phyloP scores from a whole-genome alignment of 306 rosid genomes.

The Senna siamea region DNA sequence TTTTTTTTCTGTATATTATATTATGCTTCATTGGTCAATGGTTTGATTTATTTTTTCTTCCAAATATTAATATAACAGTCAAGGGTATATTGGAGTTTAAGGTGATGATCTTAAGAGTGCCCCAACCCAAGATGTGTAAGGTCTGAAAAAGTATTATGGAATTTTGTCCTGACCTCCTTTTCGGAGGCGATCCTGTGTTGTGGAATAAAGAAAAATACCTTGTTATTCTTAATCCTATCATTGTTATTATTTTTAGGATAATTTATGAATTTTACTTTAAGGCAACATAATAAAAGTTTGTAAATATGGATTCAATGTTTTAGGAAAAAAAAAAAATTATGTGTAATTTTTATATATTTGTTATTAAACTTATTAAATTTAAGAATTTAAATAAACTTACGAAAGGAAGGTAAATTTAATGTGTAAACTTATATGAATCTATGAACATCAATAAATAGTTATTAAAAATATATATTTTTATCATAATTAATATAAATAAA shows the following conservation, averaged over 20 bases:
- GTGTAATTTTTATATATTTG: too few relatives aligned
- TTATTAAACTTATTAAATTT: too few relatives aligned
- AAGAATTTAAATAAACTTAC: too few relatives aligned
- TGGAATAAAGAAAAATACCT: slow-evolving; percentile 44
- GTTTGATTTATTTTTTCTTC: slow-evolving; percentile 45
- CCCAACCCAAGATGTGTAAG: slow-evolving; percentile 38
- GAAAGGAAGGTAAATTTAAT: too few relatives aligned
- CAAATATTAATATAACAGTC: neutral
- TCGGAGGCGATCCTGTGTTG: slow-evolving; percentile 52
- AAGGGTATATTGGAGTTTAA: neutral
- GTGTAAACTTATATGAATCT: too few relatives aligned
- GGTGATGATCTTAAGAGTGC: neutral
- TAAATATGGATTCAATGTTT: neutral
- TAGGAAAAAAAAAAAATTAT: too few relatives aligned
- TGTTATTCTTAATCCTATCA: slow-evolving; percentile 38
- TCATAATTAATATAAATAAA: too few relatives aligned
- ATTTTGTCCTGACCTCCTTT: slow-evolving; percentile 57
- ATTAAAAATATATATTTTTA: too few relatives aligned
- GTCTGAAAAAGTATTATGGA: slow-evolving; percentile 49
- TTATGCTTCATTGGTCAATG: slow-evolving; percentile 48
- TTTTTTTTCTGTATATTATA: slow-evolving; percentile 41
- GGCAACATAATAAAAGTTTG: neutral
- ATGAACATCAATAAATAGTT: too few relatives aligned
- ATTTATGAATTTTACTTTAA: slow-evolving; percentile 1
- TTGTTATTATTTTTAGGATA: neutral